Evolutionary conservation across 1,139 yeast species (phyloP).

Genomic region (Hyphopichia khmerensis): DNA sequence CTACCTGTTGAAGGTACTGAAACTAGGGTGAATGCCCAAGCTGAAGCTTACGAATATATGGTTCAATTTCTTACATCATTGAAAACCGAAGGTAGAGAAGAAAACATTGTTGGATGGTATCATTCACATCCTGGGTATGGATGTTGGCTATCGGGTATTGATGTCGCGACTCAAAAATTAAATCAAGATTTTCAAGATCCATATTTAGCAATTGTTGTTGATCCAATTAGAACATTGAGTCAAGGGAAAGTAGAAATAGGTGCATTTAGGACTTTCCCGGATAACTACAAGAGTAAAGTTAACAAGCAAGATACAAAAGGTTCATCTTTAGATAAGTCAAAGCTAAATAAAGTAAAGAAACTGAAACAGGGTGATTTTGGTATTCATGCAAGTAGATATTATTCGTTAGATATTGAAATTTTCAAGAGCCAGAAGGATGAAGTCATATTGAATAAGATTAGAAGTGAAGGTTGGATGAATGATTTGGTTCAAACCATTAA

Average conservation of each 20-base stretch:
- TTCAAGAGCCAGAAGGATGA: slow-evolving; percentile 59
- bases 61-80: slow-evolving; percentile 71
- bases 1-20: slow-evolving; percentile 96
- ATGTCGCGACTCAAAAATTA: slow-evolving; percentile 80
- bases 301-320: slow-evolving; percentile 2
- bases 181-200: slow-evolving; percentile 92
- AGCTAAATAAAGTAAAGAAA: slow-evolving; percentile 11
- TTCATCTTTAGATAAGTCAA: slow-evolving; percentile 2
- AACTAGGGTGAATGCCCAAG: slow-evolving; percentile 90
- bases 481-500: slow-evolving; percentile 10
- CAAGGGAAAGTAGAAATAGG: slow-evolving; percentile 82
- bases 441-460: slow-evolving; percentile 42
- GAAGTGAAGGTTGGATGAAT: slow-evolving; percentile 53
- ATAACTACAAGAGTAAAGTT: slow-evolving; percentile 21
- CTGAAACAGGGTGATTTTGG: slow-evolving; percentile 63
- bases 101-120: slow-evolving; percentile 87
- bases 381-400: slow-evolving; percentile 68
- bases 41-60: slow-evolving; percentile 94
- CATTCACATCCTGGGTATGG: slow-evolving; percentile 98
- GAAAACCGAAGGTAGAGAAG: slow-evolving; percentile 50
- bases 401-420: slow-evolving; percentile 64
- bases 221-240: slow-evolving; percentile 68
- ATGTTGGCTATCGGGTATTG: slow-evolving; percentile 89
- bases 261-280: slow-evolving; percentile 81
- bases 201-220: slow-evolving; percentile 83